Base-by-base conservation (phyloP, 805 yeast genomes). In the Hanseniaspora nectarophila region DNA sequence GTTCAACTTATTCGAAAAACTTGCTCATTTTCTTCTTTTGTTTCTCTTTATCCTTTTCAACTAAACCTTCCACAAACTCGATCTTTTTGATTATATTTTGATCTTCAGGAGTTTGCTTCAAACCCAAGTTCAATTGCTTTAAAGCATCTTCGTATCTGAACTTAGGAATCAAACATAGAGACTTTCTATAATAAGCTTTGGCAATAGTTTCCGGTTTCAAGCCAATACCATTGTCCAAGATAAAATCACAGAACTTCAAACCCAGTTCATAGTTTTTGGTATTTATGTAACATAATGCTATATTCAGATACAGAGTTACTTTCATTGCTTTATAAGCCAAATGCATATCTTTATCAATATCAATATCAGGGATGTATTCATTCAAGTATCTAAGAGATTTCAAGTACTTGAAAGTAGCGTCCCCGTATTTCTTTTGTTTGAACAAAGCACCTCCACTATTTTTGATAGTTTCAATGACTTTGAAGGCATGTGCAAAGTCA, bases 311-410 rank as follows among this genome's bases (percentile, higher is more conserved):
- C 1, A 70, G 46, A 47, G 68, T 71, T 53, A 62, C 67, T 57
- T 70, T 78, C 52, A 72, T 49, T 4, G 67, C 75, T 33, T 67
- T 59, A 61, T 80, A 84, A 56, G 75, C 74, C 4, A 58, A 57
- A 57, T 67, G 72, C 64, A 73, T 69, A 20, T 74, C 76, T 13
- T 78, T 74, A 57, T 81, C 82, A 26, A 71, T 64, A 43, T 81
- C 88, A 32, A 67, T 66, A 59, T 83, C 92, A 0, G 94, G 92
- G 15, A 81, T 71, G 57, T 74, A 76, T 63, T 82, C 90, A 70
- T 80, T 79, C 32, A 81, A 74, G 58, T 84, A 85, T 54, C 87
- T 69, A 51, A 82, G 63, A 10, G 86, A 73, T 62, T 85, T 85
- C 37, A 63, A 69, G 62, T 81, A 85, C 63, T 85, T 85, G 56